Base-by-base conservation (phyloP, 108 stramenopile genomes). In the Cyclostephanos invisitatus region DNA sequence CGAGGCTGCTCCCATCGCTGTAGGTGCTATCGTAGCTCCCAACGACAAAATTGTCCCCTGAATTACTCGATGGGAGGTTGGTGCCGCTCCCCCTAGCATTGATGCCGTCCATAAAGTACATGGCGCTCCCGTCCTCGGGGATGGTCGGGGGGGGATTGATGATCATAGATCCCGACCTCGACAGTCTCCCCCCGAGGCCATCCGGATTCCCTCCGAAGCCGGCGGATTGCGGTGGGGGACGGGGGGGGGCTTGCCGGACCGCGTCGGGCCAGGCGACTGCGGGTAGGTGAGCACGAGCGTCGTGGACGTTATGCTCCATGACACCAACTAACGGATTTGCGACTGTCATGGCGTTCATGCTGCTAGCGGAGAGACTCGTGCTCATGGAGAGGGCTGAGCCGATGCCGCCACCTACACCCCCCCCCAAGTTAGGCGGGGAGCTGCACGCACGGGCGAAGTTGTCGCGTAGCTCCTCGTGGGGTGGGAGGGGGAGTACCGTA, bases 361-460 rank as follows among this genome's bases (percentile, higher is more conserved):
- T 53, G 24, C 51, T 7, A 5, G 12, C 25, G 29, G 27, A 32
- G 50, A 12, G 8, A 21, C 21, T 46, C 40, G 7, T 61, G 60
- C 11, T 47, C 48, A 48, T 21, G 38, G 22, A 38, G 37, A 46
- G 44, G 49, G 22, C 27, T 38, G 42, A 0, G 46, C 51, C 55
- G 68, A 47, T 25, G 40, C 36, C 27, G 21, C 53, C 48, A 17
- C 49, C 8, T 28, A 17, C 29, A 3, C 68, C 64, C 57, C 61
- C 35, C 25, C 50, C 66, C 5, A 24, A 10, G 7, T 27, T 22
- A 0, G 53, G 18, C 11, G 50, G 32, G 37, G 54, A 28, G 7
- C 11, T 42, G 21, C 67, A 64, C 37, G 77, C 73, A 46, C 65
- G 74, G 32, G 77, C 62, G 61, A 78, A 83, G 63, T 74, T 78